phyloP scores from a whole-genome alignment of 345 rosid genomes.

The Gossypium turneri region DNA sequence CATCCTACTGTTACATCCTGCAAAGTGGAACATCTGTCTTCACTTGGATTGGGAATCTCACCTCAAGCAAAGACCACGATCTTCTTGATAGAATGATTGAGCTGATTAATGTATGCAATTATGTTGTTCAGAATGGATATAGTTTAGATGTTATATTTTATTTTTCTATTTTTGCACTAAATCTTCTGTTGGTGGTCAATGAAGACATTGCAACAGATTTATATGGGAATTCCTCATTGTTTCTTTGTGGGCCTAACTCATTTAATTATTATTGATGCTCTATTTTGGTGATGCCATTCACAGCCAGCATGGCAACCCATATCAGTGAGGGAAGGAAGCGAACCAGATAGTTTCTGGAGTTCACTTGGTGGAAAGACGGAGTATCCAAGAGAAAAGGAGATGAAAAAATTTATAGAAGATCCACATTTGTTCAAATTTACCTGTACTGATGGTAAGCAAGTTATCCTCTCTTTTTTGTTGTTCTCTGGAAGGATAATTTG shows the following conservation, averaged over 20 bases:
- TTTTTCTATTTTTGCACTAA: background rate
- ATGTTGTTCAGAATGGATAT: conserved; percentile 9
- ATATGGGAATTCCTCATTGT: background rate
- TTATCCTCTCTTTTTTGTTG: conserved; percentile 23
- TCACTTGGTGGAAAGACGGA: conserved; percentile 76
- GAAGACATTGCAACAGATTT: conserved; percentile 1
- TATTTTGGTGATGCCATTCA: conserved; percentile 22
- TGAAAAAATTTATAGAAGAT: conserved; percentile 49
- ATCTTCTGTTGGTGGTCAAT: background rate
- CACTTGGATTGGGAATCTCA: conserved; percentile 74
- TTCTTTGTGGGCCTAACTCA: background rate
- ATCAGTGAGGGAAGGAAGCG: conserved; percentile 74
- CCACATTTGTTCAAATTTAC: conserved; percentile 52
- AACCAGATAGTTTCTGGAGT: conserved; percentile 77
- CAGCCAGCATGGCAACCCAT: conserved; percentile 73
- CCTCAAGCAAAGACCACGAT: conserved; percentile 58
- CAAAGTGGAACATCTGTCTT: conserved; percentile 52
- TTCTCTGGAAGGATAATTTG: conserved; percentile 35
- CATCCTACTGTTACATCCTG: conserved; percentile 75
- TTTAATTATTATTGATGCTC: background rate
- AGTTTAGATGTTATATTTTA: background rate
- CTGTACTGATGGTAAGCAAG: conserved; percentile 47
- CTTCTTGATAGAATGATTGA: conserved; percentile 77
- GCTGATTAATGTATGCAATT: conserved; percentile 54
- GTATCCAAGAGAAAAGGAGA: conserved; percentile 60